Base-by-base conservation (phyloP, 768 basidiomycete genomes). In the Lanmaoa rubissima region DNA sequence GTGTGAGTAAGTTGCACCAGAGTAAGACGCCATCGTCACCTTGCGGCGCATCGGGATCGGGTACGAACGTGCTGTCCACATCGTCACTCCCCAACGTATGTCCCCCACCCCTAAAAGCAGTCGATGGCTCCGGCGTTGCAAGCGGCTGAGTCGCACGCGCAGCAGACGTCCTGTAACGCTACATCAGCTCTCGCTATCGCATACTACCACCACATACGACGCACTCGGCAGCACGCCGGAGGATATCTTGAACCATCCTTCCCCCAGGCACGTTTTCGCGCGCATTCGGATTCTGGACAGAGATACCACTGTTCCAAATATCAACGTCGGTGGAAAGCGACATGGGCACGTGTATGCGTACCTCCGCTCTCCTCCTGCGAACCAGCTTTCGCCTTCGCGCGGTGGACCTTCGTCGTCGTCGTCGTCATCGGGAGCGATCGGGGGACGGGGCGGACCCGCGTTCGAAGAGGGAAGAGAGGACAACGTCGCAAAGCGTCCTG, bases 301-400 rank as follows among this genome's bases (percentile, higher is more conserved):
- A 89, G 45, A 99, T 79, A 2, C 95, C 96, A 70, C 94, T 98
- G 67, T 46, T 35, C 13, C 8, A 36, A 16, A 32, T 43, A 10
- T 43, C 43, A 17, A 35, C n/a, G 43, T 46, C 36, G n/a, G 16
- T 8, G 28, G 28, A 28, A 32, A 8, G 32, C 4, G 8, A 19
- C 2, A 16, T 9, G 21, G n/a, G 14, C 3, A n/a, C 44, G 4
- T 48, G 19, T 39, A 19, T 26, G 49, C 69, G 34, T 35, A 91
- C 94, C 93, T 94, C 67, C 92, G 78, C 70, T 96, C 96, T 0
- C 96, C 96, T n/a, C 96, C 96, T 4, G 96, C 88, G 72, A 92
- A 98, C 81, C 87, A 91, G 61, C 79, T 86, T 64, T 91, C 84
- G 2, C 78, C 75, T 17, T 80, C 79, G 36, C 45, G 44, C 1